Percentiles rank a stretch among this genome's conserved stretches.
These are phyloP conservation scores for Irpex rosettiformis DNA, from an alignment of 1,284 basidiomycete species.

Conservation along the genomic window DNA sequence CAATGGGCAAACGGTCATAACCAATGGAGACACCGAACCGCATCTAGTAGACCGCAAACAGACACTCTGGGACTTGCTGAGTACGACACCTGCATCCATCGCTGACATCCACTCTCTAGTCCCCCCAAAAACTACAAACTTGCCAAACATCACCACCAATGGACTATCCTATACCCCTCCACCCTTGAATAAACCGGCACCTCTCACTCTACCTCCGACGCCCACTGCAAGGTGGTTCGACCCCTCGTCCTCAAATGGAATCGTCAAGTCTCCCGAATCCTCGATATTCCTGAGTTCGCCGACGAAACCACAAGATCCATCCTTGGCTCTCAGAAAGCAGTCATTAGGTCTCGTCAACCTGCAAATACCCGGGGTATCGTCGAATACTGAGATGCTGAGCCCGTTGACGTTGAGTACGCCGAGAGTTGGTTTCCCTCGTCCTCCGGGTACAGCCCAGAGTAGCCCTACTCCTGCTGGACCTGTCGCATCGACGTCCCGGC, in stretches of 20 bases:
- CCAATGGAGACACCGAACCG: conserved; percentile 9
- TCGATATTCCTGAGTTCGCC: too few species aligned
- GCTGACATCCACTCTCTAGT: background rate
- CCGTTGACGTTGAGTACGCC: conserved; percentile 25
- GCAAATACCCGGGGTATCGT: conserved; percentile 20
- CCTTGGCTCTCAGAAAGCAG: conserved; percentile 21
- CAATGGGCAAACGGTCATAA: background rate
- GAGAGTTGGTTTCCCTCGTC: too few species aligned
- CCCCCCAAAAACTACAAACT: background rate
- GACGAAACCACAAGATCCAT: too few species aligned
- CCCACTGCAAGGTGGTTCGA: conserved; percentile 31
- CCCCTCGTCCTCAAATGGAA: conserved; percentile 17
- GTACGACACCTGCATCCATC: conserved; percentile 12
- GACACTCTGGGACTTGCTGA: conserved; percentile 28
- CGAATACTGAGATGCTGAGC: conserved; percentile 28
- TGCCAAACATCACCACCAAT: too few species aligned
- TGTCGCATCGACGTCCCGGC: too few species aligned
- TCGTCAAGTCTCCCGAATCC: too few species aligned
- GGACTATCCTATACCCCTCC: conserved; percentile 25
- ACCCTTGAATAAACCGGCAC: conserved; percentile 18
- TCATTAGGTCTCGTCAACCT: conserved; percentile 27
- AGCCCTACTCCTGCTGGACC: conserved; percentile 19
- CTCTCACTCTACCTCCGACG: conserved; percentile 27
- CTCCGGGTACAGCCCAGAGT: too few species aligned
- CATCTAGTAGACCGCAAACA: conserved; percentile 24